Conservation (phyloP, 805 yeast genomes). For the Metschnikowia gelsemii region DNA sequence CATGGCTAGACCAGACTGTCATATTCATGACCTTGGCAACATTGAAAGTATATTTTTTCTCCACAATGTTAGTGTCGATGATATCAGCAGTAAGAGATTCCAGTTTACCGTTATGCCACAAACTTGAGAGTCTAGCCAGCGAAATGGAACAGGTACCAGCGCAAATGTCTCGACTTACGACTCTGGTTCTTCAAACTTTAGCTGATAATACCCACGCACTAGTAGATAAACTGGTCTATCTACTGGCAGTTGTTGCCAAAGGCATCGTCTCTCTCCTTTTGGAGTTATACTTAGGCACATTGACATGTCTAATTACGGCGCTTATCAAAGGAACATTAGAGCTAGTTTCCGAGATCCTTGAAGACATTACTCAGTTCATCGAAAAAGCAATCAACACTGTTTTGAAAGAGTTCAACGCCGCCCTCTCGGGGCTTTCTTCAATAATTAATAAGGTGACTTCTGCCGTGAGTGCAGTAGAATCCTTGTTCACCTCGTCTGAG, state of each 20-base stretch:
- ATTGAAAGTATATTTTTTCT: conserved; percentile 61
- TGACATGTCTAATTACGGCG: conserved; percentile 76
- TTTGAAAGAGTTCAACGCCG: conserved; percentile 61
- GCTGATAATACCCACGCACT: conserved; percentile 51
- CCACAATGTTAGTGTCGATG: conserved; percentile 40
- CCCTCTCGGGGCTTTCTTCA: conserved; percentile 57
- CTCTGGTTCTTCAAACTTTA: conserved; percentile 47
- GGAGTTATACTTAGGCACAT: conserved; percentile 80
- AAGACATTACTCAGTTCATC: conserved; percentile 60
- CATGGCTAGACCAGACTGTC: conserved; percentile 66
- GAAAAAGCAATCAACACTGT: conserved; percentile 61
- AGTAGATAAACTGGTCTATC: conserved; percentile 56
- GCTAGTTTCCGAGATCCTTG: conserved; percentile 52
- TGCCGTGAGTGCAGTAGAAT: conserved; percentile 48
- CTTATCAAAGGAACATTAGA: conserved; percentile 70
- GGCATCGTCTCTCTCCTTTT: conserved; percentile 15
- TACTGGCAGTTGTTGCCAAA: conserved; percentile 42
- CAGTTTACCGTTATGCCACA: conserved; percentile 42
- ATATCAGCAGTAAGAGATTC: conserved; percentile 39
- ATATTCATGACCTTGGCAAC: conserved; percentile 53
- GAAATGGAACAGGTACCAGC: conserved; percentile 50
- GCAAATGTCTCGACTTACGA: conserved; percentile 54
- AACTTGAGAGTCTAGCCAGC: conserved; percentile 38
- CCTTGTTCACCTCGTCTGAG: conserved; percentile 44
- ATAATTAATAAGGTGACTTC: conserved; percentile 56